phyloP scores from a whole-genome alignment of 2,329 filamentous ascomycete species.

The Arthrocladium fulminans region DNA sequence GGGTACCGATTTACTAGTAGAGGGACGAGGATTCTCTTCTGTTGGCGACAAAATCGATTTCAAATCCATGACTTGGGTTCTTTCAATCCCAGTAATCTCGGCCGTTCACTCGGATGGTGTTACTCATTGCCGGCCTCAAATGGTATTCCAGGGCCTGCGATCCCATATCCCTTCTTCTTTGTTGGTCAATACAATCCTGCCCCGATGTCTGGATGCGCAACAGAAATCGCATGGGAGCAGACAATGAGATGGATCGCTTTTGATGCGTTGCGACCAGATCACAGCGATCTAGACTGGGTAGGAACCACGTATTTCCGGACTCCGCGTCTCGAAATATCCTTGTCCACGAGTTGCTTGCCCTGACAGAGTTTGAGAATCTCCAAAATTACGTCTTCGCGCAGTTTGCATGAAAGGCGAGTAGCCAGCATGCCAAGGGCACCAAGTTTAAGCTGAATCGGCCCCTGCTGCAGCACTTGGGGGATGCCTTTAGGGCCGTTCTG shows the following conservation, averaged over 20 bases:
- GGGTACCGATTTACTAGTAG: conserved; percentile 5
- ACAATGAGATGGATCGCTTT: background rate
- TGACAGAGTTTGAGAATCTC: background rate
- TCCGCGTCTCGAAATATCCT: too few relatives aligned
- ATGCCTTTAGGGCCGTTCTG: too few relatives aligned
- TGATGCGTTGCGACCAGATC: background rate
- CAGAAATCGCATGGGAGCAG: too few relatives aligned
- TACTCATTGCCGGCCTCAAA: background rate
- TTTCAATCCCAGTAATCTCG: conserved; percentile 7
- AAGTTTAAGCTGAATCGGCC: background rate
- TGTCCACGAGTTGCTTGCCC: too few relatives aligned
- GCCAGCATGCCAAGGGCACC: background rate
- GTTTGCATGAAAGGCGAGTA: background rate
- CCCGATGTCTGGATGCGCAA: too few relatives aligned
- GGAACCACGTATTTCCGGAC: too few relatives aligned
- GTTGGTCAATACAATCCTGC: too few relatives aligned
- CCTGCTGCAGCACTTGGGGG: background rate
- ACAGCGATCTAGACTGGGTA: background rate
- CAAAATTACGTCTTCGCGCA: background rate
- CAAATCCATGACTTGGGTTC: conserved; percentile 33
- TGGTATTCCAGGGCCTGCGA: too few relatives aligned
- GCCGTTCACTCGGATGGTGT: background rate
- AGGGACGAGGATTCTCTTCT: conserved; percentile 30
- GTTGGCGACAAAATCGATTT: conserved; percentile 38
- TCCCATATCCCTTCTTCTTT: too few relatives aligned